A percentile compares a stretch with the other conserved stretches of the same genome.
These are phyloP conservation scores for Chytriomyces confervae DNA, from an alignment of 192 early-diverging fungal genomes.

Conservation along the genomic window DNA sequence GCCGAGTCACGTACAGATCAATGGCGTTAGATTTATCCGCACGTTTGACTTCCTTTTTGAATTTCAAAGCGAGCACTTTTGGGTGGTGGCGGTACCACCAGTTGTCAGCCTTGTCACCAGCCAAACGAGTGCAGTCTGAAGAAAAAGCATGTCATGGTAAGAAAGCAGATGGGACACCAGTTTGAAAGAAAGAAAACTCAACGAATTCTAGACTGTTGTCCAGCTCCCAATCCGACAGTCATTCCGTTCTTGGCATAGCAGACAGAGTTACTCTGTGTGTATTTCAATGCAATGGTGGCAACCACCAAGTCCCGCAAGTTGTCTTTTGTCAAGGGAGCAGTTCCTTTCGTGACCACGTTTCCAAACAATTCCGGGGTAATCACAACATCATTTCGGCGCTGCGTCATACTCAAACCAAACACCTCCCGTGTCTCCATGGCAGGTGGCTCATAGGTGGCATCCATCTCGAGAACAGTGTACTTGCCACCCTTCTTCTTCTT, in stretches of 20 bases:
- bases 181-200: constrained; percentile 21
- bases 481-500: constrained; percentile 96
- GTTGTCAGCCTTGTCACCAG: constrained; percentile 99
- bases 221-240: constrained; percentile 96
- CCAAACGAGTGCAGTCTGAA: constrained; percentile 78
- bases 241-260: constrained; percentile 98
- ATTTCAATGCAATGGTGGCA: constrained; percentile 97
- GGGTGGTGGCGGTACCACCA: constrained; percentile 99
- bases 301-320: constrained; percentile 89
- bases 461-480: constrained; percentile 95
- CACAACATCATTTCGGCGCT: constrained; percentile 87
- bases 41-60: constrained; percentile 87
- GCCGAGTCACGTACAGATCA: constrained; percentile 89
- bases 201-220: constrained; percentile 97
- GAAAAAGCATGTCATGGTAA: constrained; percentile 5
- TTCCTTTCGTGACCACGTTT: constrained; percentile 87
- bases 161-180: constrained; percentile 5
- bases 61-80: constrained; percentile 85
- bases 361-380: constrained; percentile 80
- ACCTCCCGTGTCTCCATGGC: constrained; percentile 90
- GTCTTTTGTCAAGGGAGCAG: constrained; percentile 60
- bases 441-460: constrained; percentile 86
- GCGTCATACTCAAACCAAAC: constrained; percentile 89
- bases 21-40: constrained; percentile 97
- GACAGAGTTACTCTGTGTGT: constrained; percentile 99